These are phyloP conservation scores for Macaranga tanarius DNA, from an alignment of 441 rosid species.

Conservation along the genomic window DNA sequence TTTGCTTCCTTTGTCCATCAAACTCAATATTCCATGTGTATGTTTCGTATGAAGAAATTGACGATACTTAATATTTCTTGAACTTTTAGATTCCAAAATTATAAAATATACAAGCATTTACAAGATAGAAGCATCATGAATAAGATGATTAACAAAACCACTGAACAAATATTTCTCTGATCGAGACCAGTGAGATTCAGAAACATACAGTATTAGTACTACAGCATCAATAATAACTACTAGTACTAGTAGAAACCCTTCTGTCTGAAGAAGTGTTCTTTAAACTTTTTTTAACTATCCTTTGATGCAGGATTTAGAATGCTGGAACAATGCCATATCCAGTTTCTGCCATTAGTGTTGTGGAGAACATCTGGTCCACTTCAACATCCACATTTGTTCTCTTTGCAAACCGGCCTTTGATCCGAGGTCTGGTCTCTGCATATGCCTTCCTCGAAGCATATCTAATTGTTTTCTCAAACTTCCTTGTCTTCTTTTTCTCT, in stretches of 20 bases:
- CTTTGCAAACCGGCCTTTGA: conserved; percentile 92
- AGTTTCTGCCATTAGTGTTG: conserved; percentile 45
- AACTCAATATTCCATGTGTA: no score
- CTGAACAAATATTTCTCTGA: conserved; percentile 21
- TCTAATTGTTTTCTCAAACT: conserved; percentile 91
- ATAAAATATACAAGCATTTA: conserved; percentile 32
- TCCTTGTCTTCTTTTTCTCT: conserved; percentile 87
- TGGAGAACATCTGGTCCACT: conserved; percentile 59
- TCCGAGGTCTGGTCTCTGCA: conserved; percentile 87
- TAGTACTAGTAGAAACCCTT: conserved; percentile 20
- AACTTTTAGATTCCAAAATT: conserved; percentile 19
- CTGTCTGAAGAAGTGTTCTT: conserved; percentile 1
- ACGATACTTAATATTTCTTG: neutral
- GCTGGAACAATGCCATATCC: conserved; percentile 75
- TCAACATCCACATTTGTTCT: conserved; percentile 49
- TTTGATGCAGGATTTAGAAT: conserved; percentile 32
- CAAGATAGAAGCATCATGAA: conserved; percentile 30
- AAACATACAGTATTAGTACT: conserved; percentile 26
- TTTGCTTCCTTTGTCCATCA: no score
- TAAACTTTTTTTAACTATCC: neutral
- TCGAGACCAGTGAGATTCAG: conserved; percentile 23
- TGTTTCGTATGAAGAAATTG: neutral
- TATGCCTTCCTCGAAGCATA: conserved; percentile 97
- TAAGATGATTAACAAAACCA: conserved; percentile 27
- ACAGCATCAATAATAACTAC: conserved; percentile 19